Evolutionary conservation across 768 basidiomycete species (phyloP), one percentile per base, ranked within the genome.

Genomic region (Filobasidium floriforme): DNA sequence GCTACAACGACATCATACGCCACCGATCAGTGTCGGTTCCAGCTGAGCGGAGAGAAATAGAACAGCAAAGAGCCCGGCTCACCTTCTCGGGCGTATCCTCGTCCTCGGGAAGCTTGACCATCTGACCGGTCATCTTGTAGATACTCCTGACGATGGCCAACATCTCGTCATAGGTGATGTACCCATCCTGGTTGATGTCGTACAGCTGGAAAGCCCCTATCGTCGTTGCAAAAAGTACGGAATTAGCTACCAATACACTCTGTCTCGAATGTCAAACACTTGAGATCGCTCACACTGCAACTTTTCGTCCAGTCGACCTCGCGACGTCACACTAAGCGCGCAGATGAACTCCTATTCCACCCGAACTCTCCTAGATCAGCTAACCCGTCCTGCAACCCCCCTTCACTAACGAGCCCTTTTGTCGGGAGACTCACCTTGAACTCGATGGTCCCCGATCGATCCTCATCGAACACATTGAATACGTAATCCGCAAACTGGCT

Each of bases 81-180:
- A 86, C 93, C 89, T 98, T 99, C 80, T 98, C 92, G 1, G 96
- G 94, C n/a, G 96, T 99, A 81, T 98, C 93, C 80, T 99, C 96
- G 76, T 98, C 96, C 46, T 87, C 82, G n/a, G 96, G 93, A 24
- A 98, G 85, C 78, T 92, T 93, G 70, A 98, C 94, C 93, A 98
- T 97, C 79, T 93, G 87, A 22, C 96, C 96, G 4, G 96, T 98
- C 96, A 99, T 98, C 85, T 94, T 97, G 84, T 98, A 99, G 81
- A 99, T 99, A 54, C 91, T 88, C 73, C 88, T 86, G 10, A 99
- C 96, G 77, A 99, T 99, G 82, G 90, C 87, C 40, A 98, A 86
- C 96, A 99, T 99, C 81, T 99, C 96, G 75, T 92, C 88, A 80
- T 97, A 97, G 46, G 96, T 96, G 81, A 99, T 98, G 72, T 85